phyloP scores from a whole-genome alignment of 139 green algal species.

The Micractinium conductrix region DNA sequence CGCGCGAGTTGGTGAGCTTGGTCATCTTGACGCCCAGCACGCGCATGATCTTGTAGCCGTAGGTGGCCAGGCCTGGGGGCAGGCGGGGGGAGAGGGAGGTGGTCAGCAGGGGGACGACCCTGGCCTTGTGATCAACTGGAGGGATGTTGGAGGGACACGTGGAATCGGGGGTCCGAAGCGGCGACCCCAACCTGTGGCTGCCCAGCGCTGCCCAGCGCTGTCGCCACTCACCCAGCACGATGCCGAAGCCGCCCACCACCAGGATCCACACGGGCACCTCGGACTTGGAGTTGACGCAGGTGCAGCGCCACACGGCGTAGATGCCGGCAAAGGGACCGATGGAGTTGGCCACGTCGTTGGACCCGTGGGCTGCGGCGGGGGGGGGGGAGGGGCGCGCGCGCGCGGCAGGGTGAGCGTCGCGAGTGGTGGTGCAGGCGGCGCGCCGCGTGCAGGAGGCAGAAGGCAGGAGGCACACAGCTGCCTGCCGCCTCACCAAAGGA shows the following conservation, averaged over 20 bases:
- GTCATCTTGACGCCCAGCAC: slow-evolving; percentile 67
- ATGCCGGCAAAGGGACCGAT: slow-evolving; percentile 78
- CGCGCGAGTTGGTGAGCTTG: too few relatives aligned
- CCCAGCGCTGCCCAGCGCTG: neutral
- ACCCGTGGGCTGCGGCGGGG: slow-evolving; percentile 81
- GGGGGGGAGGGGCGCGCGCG: too few relatives aligned
- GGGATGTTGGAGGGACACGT: too few relatives aligned
- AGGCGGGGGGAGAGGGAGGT: slow-evolving; percentile 84
- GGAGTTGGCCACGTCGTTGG: slow-evolving; percentile 89
- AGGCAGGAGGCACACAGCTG: neutral
- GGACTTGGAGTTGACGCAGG: slow-evolving; percentile 37
- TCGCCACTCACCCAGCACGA: slow-evolving; percentile 67
- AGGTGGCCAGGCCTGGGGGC: slow-evolving; percentile 51
- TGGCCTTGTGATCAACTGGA: too few relatives aligned
- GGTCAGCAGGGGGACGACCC: slow-evolving; percentile 49
- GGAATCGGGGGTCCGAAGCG: too few relatives aligned
- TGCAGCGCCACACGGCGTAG: slow-evolving; percentile 54
- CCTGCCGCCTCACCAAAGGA: slow-evolving; percentile 62
- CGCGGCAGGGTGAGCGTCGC: neutral
- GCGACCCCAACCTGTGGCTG: too few relatives aligned
- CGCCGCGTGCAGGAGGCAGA: neutral
- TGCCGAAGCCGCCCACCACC: slow-evolving; percentile 70
- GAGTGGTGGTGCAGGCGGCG: neutral
- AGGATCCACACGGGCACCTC: slow-evolving; percentile 78
- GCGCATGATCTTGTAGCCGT: slow-evolving; percentile 77